Evolutionary conservation across 192 early-diverging fungal genomes (phyloP).

Genomic region (Coemansia sp.): DNA sequence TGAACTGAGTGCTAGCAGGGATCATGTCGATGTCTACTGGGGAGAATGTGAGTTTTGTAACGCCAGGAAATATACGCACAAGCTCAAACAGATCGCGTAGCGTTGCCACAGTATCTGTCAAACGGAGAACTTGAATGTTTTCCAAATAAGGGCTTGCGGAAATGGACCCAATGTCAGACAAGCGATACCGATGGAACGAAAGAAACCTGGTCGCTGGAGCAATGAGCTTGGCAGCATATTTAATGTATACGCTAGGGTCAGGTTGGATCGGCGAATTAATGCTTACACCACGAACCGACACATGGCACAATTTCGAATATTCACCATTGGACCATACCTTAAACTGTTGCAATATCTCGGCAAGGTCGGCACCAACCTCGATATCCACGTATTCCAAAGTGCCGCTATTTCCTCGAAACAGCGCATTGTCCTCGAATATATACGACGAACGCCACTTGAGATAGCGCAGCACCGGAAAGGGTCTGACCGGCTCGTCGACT

Average conservation of each 20-base stretch:
- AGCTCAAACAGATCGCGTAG: background rate
- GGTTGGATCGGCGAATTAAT: background rate
- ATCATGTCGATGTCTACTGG: background rate
- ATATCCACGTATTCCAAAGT: conserved; percentile 21
- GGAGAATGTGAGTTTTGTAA: background rate
- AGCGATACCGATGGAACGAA: background rate
- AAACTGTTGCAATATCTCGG: background rate
- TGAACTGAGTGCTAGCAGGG: background rate
- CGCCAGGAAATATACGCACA: background rate
- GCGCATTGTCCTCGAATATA: background rate
- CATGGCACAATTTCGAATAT: conserved; percentile 5
- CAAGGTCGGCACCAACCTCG: conserved; percentile 7
- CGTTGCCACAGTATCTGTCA: background rate
- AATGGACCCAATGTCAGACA: background rate
- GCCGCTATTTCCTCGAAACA: conserved; percentile 9
- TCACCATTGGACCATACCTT: conserved; percentile 3
- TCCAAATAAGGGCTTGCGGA: background rate
- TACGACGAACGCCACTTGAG: background rate
- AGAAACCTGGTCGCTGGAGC: background rate
- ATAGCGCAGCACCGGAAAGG: conserved; percentile 19
- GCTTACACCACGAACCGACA: background rate
- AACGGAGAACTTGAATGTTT: background rate
- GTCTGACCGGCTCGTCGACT: background rate
- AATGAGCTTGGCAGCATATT: background rate
- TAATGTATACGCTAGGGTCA: background rate